phyloP scores from a whole-genome alignment of 1,284 basidiomycete genomes.

The Kalmanozyma brasiliensis region DNA sequence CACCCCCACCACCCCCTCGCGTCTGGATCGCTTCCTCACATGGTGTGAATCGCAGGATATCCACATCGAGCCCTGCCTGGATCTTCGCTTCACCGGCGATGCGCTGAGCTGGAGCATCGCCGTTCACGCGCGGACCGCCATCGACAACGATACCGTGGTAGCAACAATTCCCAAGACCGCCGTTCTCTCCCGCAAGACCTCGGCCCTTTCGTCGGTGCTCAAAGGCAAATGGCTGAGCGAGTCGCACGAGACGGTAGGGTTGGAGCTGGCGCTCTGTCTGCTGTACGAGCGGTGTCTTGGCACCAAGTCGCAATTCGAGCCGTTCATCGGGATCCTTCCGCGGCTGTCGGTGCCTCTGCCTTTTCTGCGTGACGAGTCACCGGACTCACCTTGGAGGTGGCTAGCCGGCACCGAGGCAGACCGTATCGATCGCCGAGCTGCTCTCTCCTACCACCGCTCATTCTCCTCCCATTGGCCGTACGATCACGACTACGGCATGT shows the following conservation, averaged over 20 bases:
- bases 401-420: constrained; percentile 42
- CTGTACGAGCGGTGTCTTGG: constrained; percentile 51
- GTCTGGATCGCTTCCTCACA: constrained; percentile 15
- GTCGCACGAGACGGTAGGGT: constrained; percentile 26
- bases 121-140: constrained; percentile 12
- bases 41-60: constrained; percentile 19
- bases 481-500: constrained; percentile 42
- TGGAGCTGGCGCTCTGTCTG: constrained; percentile 55
- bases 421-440: constrained; percentile 17
- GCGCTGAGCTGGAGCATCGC: constrained; percentile 31
- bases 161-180: constrained; percentile 42
- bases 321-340: constrained; percentile 46
- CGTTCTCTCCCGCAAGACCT: constrained; percentile 44
- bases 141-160: constrained; percentile 18
- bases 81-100: constrained; percentile 17
- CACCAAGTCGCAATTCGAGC: constrained; percentile 29
- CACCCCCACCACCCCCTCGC: background rate
- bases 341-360: constrained; percentile 38
- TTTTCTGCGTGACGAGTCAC: constrained; percentile 9
- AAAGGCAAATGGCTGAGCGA: constrained; percentile 23
- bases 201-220: constrained; percentile 22
- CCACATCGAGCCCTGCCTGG: constrained; percentile 14
- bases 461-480: constrained; percentile 4
- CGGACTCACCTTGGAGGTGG: constrained; percentile 8
- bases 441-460: constrained; percentile 3